Evolutionary conservation across 768 basidiomycete species (phyloP).

Genomic region (Tremella mesenterica): DNA sequence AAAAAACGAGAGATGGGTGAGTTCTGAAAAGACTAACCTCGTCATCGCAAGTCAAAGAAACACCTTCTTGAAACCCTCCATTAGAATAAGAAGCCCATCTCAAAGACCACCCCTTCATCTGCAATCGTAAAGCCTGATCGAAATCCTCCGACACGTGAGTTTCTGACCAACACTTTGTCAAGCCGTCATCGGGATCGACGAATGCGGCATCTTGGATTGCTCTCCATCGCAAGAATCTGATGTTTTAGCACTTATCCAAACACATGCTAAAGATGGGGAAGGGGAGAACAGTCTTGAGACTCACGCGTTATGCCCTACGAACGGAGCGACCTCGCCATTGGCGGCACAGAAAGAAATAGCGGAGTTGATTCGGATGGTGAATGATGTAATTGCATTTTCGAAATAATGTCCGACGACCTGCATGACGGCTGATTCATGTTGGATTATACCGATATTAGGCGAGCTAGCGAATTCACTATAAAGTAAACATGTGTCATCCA

Average conservation of each 20-base stretch:
- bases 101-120: constrained; percentile 50
- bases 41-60: constrained; percentile 78
- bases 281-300: too few relatives aligned
- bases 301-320: constrained; percentile 37
- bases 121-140: constrained; percentile 46
- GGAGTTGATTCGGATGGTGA: constrained; percentile 71
- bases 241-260: constrained; percentile 45
- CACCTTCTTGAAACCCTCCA: constrained; percentile 84
- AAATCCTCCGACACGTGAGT: constrained; percentile 61
- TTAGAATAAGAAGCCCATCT: constrained; percentile 68
- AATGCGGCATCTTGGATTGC: constrained; percentile 76
- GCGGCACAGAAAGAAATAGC: constrained; percentile 43
- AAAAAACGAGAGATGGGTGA: too few relatives aligned
- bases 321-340: constrained; percentile 38
- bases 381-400: constrained; percentile 79
- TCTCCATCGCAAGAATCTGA: constrained; percentile 72
- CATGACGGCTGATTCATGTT: constrained; percentile 38
- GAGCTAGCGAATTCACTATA: constrained; percentile 67
- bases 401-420: constrained; percentile 54
- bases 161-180: constrained; percentile 74
- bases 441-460: constrained; percentile 73
- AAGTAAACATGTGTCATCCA: too few relatives aligned
- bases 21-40: constrained; percentile 50
- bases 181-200: constrained; percentile 56
- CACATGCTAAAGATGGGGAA: constrained; percentile 1